These are phyloP conservation scores for Grigorovia transvaalensis DNA, from an alignment of 805 yeast genomes.

Conservation along the genomic window DNA sequence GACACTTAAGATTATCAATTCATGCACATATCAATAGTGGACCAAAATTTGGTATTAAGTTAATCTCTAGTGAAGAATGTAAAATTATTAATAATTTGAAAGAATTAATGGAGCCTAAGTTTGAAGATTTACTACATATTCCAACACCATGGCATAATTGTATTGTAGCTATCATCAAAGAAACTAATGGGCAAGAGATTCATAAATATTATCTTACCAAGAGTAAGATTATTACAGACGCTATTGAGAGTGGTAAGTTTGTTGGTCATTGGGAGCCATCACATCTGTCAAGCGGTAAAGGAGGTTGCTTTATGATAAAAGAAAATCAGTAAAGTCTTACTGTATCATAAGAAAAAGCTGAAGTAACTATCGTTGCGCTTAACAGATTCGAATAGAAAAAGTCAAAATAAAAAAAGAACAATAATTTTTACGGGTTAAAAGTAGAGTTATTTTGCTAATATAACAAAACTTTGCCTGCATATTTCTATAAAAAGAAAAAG, in stretches of 20 bases:
- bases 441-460: too few species aligned
- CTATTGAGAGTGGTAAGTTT: slow-evolving; percentile 28
- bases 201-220: slow-evolving; percentile 30
- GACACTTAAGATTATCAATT: slow-evolving; percentile 48
- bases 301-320: slow-evolving; percentile 24
- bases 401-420: too few species aligned
- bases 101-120: slow-evolving; percentile 32
- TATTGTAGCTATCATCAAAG: slow-evolving; percentile 26
- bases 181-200: slow-evolving; percentile 4
- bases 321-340: not conserved
- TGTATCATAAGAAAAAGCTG: too few species aligned
- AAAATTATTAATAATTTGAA: slow-evolving; percentile 37
- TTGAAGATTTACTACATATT: slow-evolving; percentile 46
- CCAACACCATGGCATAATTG: slow-evolving; percentile 63
- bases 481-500: too few species aligned
- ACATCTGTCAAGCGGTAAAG: slow-evolving; percentile 24
- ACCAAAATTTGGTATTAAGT: slow-evolving; percentile 48
- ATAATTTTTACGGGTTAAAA: too few species aligned
- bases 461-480: not conserved
- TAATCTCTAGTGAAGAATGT: slow-evolving; percentile 37
- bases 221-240: slow-evolving; percentile 29
- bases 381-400: too few species aligned
- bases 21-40: slow-evolving; percentile 53
- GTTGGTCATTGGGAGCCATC: slow-evolving; percentile 30
- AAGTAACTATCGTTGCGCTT: not conserved